phyloP scores from a whole-genome alignment of 208 protist species.

The Entamoeba moshkovskii region DNA sequence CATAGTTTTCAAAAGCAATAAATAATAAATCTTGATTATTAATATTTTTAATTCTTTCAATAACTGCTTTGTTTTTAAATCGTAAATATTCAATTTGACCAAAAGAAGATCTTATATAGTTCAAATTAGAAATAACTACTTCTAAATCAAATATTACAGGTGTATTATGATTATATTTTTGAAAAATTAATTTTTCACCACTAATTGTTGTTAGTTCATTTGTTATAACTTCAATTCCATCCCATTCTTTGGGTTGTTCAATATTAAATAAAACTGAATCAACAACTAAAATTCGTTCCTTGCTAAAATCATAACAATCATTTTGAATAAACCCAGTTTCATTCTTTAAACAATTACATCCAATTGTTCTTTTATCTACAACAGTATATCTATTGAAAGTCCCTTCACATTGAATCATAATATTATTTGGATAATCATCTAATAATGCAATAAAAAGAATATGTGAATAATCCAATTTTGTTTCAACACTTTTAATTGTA shows the following conservation, averaged over 20 bases:
- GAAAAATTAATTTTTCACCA: neutral
- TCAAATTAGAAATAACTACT: neutral
- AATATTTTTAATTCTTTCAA: neutral
- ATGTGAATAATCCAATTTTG: neutral
- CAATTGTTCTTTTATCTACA: neutral
- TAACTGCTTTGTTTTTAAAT: neutral
- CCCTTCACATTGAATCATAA: neutral
- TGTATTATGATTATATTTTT: neutral
- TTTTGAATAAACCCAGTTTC: neutral
- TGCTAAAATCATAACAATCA: neutral
- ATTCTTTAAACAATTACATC: too few relatives aligned
- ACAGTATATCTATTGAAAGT: neutral
- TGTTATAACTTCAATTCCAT: neutral
- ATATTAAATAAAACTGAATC: neutral
- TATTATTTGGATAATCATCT: neutral
- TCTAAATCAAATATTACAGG: neutral
- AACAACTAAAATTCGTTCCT: neutral
- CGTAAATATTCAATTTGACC: neutral
- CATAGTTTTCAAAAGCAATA: neutral
- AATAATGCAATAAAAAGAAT: neutral
- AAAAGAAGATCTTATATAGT: neutral
- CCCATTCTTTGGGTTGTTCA: neutral
- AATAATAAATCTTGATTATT: neutral
- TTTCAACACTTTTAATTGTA: neutral
- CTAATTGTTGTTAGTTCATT: neutral